Evolutionary conservation across 257 asterid genomes (phyloP).

Genomic region (Cynanchum wilfordii): DNA sequence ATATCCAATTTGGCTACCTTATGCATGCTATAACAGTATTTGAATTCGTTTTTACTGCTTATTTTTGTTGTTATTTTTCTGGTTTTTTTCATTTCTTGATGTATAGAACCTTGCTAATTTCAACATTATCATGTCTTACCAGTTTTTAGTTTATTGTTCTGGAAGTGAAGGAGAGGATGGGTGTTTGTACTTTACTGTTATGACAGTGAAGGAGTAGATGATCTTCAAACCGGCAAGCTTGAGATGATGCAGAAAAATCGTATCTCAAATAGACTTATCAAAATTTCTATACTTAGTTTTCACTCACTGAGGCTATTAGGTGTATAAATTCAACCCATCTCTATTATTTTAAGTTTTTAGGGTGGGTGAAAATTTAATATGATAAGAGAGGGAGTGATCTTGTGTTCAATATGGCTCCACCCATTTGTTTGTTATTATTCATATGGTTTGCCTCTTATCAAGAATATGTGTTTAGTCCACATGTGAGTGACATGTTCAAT

Average conservation of each 20-base stretch:
- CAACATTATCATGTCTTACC: too few relatives aligned
- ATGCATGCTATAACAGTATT: background rate
- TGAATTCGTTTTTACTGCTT: background rate
- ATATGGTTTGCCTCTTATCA: too few relatives aligned
- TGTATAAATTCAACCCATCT: too few relatives aligned
- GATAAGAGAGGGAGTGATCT: too few relatives aligned
- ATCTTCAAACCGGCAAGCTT: slow-evolving; percentile 1
- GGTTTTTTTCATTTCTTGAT: background rate
- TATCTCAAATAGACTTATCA: background rate
- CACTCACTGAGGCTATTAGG: background rate
- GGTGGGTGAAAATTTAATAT: too few relatives aligned
- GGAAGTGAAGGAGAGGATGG: background rate
- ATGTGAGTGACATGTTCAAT: too few relatives aligned
- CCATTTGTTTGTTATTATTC: too few relatives aligned
- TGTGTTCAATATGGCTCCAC: too few relatives aligned
- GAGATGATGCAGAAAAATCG: background rate
- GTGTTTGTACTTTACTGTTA: background rate
- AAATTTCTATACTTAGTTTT: background rate
- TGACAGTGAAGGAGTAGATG: background rate
- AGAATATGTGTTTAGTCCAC: too few relatives aligned
- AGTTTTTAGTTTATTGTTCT: background rate
- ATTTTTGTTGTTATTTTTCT: background rate
- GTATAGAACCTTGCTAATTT: background rate
- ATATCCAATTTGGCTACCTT: background rate
- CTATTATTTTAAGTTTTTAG: too few relatives aligned